Evolutionary conservation across 2,329 filamentous ascomycete species (phyloP).

Genomic region (Colletotrichum acutatum): DNA sequence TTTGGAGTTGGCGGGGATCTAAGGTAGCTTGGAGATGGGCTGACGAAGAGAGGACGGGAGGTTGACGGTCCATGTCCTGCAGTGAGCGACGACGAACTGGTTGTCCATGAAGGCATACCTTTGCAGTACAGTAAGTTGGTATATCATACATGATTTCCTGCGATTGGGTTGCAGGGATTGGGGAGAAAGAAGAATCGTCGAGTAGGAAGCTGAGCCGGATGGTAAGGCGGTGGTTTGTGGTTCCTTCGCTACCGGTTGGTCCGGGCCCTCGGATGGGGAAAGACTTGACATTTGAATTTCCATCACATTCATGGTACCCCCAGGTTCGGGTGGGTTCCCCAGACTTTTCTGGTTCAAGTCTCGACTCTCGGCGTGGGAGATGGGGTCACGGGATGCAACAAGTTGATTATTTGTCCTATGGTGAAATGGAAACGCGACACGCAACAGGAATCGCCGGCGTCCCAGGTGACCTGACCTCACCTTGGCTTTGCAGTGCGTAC

Average conservation of each 20-base stretch:
- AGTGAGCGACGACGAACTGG: not conserved
- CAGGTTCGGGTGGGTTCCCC: not conserved
- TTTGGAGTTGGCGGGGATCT: not conserved
- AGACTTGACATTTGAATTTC: too few relatives aligned
- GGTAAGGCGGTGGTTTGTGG: not conserved
- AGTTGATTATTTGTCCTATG: not conserved
- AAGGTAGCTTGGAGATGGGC: not conserved
- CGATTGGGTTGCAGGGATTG: slow-evolving; percentile 19
- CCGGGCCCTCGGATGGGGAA: slow-evolving; percentile 2
- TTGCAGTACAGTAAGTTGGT: too few relatives aligned
- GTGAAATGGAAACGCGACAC: not conserved
- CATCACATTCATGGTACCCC: not conserved
- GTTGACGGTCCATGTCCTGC: not conserved
- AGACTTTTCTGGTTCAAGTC: not conserved
- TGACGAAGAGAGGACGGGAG: not conserved
- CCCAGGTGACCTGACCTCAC: slow-evolving; percentile 18
- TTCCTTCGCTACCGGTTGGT: not conserved
- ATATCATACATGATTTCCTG: too few relatives aligned
- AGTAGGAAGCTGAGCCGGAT: not conserved
- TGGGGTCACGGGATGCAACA: not conserved
- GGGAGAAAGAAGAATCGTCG: not conserved
- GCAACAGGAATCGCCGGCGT: not conserved
- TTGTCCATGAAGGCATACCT: not conserved
- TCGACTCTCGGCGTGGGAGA: not conserved
- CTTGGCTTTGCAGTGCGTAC: not conserved